Evolutionary conservation across 1,139 yeast genomes (phyloP).

Genomic region (Kodamaea ohmeri): DNA sequence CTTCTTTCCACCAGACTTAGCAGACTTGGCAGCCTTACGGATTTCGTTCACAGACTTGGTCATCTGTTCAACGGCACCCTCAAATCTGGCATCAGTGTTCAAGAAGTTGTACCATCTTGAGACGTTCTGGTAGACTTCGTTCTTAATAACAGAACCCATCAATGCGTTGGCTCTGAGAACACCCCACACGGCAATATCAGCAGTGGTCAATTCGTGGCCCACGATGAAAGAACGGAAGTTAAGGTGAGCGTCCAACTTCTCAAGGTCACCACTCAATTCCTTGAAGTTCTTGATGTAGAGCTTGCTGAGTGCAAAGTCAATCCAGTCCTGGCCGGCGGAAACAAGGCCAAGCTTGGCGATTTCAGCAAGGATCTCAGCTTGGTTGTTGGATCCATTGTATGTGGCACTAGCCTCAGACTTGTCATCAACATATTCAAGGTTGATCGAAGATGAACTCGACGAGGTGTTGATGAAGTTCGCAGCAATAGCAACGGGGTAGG

Average conservation of each 20-base stretch:
- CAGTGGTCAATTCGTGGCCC: slow-evolving; percentile 64
- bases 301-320: slow-evolving; percentile 63
- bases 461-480: slow-evolving; percentile 66
- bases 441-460: slow-evolving; percentile 48
- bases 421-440: slow-evolving; percentile 66
- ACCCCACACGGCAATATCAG: slow-evolving; percentile 93
- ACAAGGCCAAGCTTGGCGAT: slow-evolving; percentile 32
- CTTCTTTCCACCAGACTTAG: slow-evolving; percentile 61
- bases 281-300: slow-evolving; percentile 84
- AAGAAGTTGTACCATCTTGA: slow-evolving; percentile 91
- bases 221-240: slow-evolving; percentile 79
- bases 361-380: slow-evolving; percentile 41
- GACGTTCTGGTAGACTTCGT: slow-evolving; percentile 76
- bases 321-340: slow-evolving; percentile 54
- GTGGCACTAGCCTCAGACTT: slow-evolving; percentile 45
- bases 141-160: slow-evolving; percentile 86
- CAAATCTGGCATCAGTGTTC: slow-evolving; percentile 64
- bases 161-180: slow-evolving; percentile 88
- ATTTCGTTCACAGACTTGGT: slow-evolving; percentile 68
- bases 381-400: slow-evolving; percentile 42
- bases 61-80: slow-evolving; percentile 65
- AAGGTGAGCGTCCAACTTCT: slow-evolving; percentile 75
- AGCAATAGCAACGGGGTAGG: slow-evolving; percentile 78
- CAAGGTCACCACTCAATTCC: slow-evolving; percentile 73
- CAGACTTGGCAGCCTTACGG: slow-evolving; percentile 64